Conservation (phyloP, 2,329 filamentous ascomycete species). For the Fusarium dimerum region DNA sequence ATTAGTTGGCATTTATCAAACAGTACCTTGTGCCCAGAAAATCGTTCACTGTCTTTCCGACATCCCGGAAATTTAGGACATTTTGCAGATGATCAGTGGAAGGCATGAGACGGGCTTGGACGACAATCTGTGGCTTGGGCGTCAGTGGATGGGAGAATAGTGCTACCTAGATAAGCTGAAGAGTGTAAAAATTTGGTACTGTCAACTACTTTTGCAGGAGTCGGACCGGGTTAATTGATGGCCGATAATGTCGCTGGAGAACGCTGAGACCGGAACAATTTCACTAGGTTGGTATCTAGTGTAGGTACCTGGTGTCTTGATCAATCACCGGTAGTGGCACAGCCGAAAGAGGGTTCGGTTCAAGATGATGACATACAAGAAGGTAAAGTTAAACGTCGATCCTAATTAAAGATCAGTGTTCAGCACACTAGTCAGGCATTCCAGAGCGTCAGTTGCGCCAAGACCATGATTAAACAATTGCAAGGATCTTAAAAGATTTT, state of each 20-base stretch:
- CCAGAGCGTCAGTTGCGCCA: background rate
- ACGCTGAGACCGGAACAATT: background rate
- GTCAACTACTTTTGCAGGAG: too few relatives aligned
- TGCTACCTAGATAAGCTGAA: too few relatives aligned
- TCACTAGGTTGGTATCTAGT: too few relatives aligned
- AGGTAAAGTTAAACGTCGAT: background rate
- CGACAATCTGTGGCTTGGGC: too few relatives aligned
- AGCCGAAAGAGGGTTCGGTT: too few relatives aligned
- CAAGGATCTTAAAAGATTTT: too few relatives aligned
- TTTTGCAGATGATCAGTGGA: conserved; percentile 22
- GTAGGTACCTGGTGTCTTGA: too few relatives aligned
- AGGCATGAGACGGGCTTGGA: conserved; percentile 11
- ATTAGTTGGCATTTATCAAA: background rate
- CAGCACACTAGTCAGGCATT: background rate
- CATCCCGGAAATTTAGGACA: conserved; percentile 76
- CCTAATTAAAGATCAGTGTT: background rate
- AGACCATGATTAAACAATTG: too few relatives aligned
- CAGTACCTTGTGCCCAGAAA: conserved; percentile 56
- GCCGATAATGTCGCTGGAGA: background rate
- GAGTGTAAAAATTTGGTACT: too few relatives aligned
- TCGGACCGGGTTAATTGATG: background rate
- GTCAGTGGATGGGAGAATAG: too few relatives aligned
- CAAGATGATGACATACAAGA: background rate
- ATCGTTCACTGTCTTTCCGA: conserved; percentile 66
- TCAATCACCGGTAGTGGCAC: too few relatives aligned